phyloP scores from a whole-genome alignment of 2,329 filamentous ascomycete genomes.

The Penicillium italicum region DNA sequence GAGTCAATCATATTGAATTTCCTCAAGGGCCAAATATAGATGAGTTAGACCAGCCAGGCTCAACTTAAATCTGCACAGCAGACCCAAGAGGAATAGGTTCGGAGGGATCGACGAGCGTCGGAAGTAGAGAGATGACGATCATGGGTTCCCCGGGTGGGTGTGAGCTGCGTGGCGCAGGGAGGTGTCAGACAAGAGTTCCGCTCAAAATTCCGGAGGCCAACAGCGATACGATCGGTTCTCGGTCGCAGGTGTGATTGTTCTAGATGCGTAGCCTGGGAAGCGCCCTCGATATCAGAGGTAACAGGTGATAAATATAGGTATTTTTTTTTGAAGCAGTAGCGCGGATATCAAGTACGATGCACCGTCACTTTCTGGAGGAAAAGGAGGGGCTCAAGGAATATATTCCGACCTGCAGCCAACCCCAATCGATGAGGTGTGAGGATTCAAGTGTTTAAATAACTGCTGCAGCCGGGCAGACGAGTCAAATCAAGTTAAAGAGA shows the following conservation, averaged over 20 bases:
- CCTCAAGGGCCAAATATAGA: conserved; percentile 13
- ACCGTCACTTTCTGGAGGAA: conserved; percentile 15
- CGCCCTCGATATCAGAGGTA: neutral
- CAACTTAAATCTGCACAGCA: conserved; percentile 35
- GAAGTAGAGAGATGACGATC: conserved; percentile 25
- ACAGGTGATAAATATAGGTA: conserved; percentile 8
- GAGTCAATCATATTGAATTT: conserved; percentile 36
- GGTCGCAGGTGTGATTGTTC: neutral
- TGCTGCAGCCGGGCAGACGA: conserved; percentile 35
- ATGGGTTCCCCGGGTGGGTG: conserved; percentile 26
- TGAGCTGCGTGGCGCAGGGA: conserved; percentile 6
- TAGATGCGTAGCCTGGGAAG: neutral
- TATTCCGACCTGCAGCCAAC: conserved; percentile 19
- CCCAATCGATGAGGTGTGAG: conserved; percentile 17
- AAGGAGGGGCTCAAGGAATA: conserved; percentile 10
- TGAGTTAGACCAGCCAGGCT: conserved; percentile 25
- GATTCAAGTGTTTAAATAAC: conserved; percentile 21
- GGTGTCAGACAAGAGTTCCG: neutral
- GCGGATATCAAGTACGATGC: conserved; percentile 11
- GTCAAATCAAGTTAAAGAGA: conserved; percentile 15
- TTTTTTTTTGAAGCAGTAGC: conserved; percentile 5
- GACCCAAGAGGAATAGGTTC: conserved; percentile 20
- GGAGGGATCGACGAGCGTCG: conserved; percentile 26
- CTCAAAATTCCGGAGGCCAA: neutral
- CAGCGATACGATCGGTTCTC: neutral